Base-by-base conservation (phyloP, 2,329 filamentous ascomycete species). In the Verticillium dahliae region DNA sequence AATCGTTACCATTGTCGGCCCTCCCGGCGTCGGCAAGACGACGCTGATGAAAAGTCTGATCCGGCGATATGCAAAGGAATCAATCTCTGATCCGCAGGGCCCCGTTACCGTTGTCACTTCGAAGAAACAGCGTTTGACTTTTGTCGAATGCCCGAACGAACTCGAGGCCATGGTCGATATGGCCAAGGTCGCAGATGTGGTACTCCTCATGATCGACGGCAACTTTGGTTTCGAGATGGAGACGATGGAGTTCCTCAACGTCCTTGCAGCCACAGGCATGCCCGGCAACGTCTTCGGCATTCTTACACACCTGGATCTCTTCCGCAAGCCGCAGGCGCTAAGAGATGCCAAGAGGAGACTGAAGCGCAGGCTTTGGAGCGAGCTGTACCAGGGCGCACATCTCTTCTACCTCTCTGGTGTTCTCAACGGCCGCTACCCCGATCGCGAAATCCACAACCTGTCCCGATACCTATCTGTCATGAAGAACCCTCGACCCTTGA, bases 211-310 rank as follows among this genome's bases (percentile, higher is more conserved):
- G 91, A 99, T 99, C 69, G 95, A 99, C 72, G 96, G 95, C 61
- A 98, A 98, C 77, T 99, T 90, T 71, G 96, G 95, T 14, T 99
- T 99, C 72, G 95, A 99, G 78, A 99, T 99, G 95, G 95, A 99
- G 82, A 99, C 95, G 0, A 99, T 99, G 95, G 95, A 99, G 76
- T 99, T 99, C 65, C 80, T 99, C 71, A 98, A 97, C 69, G 88
- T 97, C 18, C 81, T 99, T 58, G 90, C 91, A n/a, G 87, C 92
- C 2, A 96, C 91, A 35, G 95, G 95, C 74, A 98, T 99, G 94
- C 95, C 96, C 0, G 94, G 95, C 66, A 99, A 99, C 69, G 93
- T 99, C 41, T 98, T 99, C 72, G 95, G 95, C 59, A 93, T 99
- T 62, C 83, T 99, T 55, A 98, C 95, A 15, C 96, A 99, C 80